Evolutionary conservation across 1,284 basidiomycete species (phyloP).

Genomic region (Apiotrichum gracile): DNA sequence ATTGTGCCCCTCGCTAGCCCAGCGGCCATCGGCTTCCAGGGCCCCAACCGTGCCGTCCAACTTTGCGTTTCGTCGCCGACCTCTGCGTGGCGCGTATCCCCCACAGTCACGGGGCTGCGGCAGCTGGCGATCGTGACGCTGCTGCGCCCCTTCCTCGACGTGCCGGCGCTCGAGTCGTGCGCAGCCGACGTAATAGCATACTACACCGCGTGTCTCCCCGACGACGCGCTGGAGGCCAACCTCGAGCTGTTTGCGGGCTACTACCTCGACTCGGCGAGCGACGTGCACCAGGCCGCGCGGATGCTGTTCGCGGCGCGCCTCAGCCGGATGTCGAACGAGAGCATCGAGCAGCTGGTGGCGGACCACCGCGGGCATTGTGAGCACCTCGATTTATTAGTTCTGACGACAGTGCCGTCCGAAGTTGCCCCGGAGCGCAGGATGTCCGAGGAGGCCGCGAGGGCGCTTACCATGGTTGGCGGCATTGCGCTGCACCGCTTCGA

Average conservation of each 20-base stretch:
- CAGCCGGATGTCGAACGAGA: constrained; percentile 60
- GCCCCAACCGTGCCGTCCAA: constrained; percentile 18
- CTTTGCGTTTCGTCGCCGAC: neutral
- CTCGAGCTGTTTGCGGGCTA: constrained; percentile 64
- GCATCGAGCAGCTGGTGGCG: constrained; percentile 56
- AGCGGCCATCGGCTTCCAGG: constrained; percentile 52
- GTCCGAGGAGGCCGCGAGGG: constrained; percentile 56
- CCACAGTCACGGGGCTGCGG: constrained; percentile 59
- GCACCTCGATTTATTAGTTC: neutral
- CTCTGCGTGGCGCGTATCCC: constrained; percentile 63
- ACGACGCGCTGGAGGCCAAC: constrained; percentile 59
- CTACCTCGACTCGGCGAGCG: constrained; percentile 67
- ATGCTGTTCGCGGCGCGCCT: constrained; percentile 69
- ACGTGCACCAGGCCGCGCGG: constrained; percentile 67
- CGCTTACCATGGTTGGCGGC: constrained; percentile 68
- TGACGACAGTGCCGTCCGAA: constrained; percentile 62
- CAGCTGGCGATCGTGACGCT: constrained; percentile 62
- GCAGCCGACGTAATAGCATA: constrained; percentile 68
- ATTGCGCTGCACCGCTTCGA: constrained; percentile 76
- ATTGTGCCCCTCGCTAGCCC: constrained; percentile 46
- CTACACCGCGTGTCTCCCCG: constrained; percentile 63
- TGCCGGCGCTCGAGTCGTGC: constrained; percentile 64
- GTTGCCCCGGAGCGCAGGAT: constrained; percentile 57
- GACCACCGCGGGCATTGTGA: constrained; percentile 23
- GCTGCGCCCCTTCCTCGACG: constrained; percentile 63